phyloP scores from a whole-genome alignment of 306 rosid species.

The Vicia villosa region DNA sequence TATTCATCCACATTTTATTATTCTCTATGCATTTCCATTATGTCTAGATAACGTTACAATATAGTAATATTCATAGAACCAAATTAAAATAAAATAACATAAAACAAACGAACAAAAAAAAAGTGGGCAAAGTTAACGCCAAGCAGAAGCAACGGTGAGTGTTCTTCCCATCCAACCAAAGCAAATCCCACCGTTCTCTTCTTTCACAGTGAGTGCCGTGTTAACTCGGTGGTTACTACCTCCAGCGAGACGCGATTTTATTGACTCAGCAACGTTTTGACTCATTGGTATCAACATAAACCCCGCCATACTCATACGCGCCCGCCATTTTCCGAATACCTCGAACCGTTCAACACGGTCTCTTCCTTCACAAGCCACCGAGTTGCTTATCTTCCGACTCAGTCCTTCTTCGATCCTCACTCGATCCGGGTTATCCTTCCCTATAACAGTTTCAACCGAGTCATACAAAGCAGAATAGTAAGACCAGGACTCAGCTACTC shows the following conservation, averaged over 20 bases:
- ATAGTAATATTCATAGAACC: slow-evolving; percentile 34
- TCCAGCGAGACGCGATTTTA: slow-evolving; percentile 41
- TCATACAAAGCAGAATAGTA: slow-evolving; percentile 66
- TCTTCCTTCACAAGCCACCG: slow-evolving; percentile 85
- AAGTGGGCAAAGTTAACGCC: slow-evolving; percentile 76
- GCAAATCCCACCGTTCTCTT: slow-evolving; percentile 82
- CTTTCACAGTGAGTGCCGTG: slow-evolving; percentile 50
- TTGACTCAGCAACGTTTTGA: slow-evolving; percentile 56
- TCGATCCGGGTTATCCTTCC: slow-evolving; percentile 48
- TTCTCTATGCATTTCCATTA: slow-evolving; percentile 55
- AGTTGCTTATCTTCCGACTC: slow-evolving; percentile 63
- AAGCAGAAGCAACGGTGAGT: slow-evolving; percentile 92
- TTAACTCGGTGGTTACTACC: slow-evolving; percentile 37
- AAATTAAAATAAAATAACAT: neutral
- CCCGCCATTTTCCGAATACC: slow-evolving; percentile 93
- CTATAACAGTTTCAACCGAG: slow-evolving; percentile 49
- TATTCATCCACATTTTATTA: slow-evolving; percentile 29
- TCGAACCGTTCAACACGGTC: slow-evolving; percentile 88
- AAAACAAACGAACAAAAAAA: neutral
- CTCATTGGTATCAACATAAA: slow-evolving; percentile 64
- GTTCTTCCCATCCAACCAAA: slow-evolving; percentile 90
- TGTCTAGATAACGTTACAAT: slow-evolving; percentile 62
- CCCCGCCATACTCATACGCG: slow-evolving; percentile 97
- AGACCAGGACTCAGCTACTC: slow-evolving; percentile 63
- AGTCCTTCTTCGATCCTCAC: slow-evolving; percentile 64